A percentile compares a stretch with the other conserved stretches of the same genome.
These are phyloP conservation scores for Bryum argenteum DNA, from an alignment of 225 moss, liverwort and hornwort genomes.

Conservation along the genomic window DNA sequence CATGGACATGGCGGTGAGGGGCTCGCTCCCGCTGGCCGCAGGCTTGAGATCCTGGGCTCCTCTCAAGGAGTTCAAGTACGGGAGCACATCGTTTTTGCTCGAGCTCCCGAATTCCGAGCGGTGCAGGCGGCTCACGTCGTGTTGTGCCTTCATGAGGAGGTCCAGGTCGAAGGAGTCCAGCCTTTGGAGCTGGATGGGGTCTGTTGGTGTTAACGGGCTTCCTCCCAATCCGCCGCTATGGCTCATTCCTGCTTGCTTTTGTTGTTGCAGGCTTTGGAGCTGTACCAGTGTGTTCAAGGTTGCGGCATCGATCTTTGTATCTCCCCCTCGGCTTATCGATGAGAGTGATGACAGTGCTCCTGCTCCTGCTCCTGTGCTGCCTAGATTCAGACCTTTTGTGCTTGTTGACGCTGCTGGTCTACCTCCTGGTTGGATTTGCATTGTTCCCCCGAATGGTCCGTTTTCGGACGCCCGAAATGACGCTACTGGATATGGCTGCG, in stretches of 20 bases:
- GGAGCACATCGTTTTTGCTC: constrained; percentile 34
- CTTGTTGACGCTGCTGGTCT: constrained; percentile 63
- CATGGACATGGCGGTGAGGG: constrained; percentile 56
- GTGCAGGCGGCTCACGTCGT: constrained; percentile 62
- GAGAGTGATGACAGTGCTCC: constrained; percentile 25
- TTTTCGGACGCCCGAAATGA: constrained; percentile 75
- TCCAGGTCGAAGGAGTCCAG: constrained; percentile 83
- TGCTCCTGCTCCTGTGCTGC: constrained; percentile 15
- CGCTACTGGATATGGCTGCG: constrained; percentile 77
- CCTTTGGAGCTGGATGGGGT: constrained; percentile 65
- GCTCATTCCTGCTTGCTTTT: constrained; percentile 35
- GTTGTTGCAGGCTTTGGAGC: constrained; percentile 64
- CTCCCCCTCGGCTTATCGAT: constrained; percentile 44
- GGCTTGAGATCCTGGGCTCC: constrained; percentile 51
- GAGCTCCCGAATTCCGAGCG: constrained; percentile 30
- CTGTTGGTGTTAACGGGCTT: constrained; percentile 22
- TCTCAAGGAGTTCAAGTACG: constrained; percentile 37
- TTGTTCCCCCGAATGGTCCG: constrained; percentile 77
- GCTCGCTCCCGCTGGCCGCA: constrained; percentile 25
- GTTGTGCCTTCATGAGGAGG: constrained; percentile 83
- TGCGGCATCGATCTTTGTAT: constrained; percentile 58
- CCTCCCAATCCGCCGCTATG: constrained; percentile 20
- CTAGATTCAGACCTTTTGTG: constrained; percentile 61
- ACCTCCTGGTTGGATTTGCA: constrained; percentile 97
- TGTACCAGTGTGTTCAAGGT: constrained; percentile 71